Conservation (phyloP, 2,329 filamentous ascomycete genomes). For the Chrysoporthe deuterocubensis region DNA sequence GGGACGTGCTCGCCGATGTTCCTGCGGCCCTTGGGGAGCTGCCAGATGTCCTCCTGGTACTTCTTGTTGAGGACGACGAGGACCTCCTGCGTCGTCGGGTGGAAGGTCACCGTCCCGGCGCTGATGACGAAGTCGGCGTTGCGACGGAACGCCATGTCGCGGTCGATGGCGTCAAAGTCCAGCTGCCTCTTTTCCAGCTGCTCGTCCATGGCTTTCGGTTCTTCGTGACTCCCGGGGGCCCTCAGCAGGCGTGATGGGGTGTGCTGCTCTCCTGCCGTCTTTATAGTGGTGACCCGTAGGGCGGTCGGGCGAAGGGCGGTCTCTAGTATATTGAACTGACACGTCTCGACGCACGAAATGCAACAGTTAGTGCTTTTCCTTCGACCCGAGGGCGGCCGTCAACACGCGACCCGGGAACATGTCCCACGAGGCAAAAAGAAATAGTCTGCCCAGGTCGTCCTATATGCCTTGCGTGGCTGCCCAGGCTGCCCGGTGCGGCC, state of each 20-base stretch:
- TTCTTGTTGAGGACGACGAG: constrained; percentile 49
- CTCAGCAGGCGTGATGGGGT: too few species aligned
- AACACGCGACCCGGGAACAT: background rate
- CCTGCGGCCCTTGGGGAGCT: constrained; percentile 54
- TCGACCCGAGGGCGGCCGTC: constrained; percentile 5
- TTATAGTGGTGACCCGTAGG: background rate
- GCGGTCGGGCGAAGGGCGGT: background rate
- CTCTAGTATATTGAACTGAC: constrained; percentile 12
- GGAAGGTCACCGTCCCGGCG: constrained; percentile 52
- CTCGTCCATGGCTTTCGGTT: background rate
- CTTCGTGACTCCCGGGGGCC: background rate
- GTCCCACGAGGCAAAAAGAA: background rate
- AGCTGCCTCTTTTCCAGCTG: constrained; percentile 16
- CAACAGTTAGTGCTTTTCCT: constrained; percentile 6
- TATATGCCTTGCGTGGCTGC: background rate
- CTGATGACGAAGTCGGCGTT: constrained; percentile 50
- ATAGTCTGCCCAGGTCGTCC: background rate
- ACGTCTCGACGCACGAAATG: constrained; percentile 2
- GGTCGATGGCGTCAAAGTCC: constrained; percentile 38
- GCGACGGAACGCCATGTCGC: constrained; percentile 43
- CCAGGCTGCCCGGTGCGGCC: background rate
- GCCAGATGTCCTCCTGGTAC: constrained; percentile 43
- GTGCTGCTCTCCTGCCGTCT: background rate
- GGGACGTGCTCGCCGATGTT: constrained; percentile 50
- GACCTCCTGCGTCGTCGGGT: constrained; percentile 42